Percentiles rank a stretch among this genome's conserved stretches.
Conservation (phyloP, 2,329 filamentous ascomycete genomes). For the Aspergillus floridensis region DNA sequence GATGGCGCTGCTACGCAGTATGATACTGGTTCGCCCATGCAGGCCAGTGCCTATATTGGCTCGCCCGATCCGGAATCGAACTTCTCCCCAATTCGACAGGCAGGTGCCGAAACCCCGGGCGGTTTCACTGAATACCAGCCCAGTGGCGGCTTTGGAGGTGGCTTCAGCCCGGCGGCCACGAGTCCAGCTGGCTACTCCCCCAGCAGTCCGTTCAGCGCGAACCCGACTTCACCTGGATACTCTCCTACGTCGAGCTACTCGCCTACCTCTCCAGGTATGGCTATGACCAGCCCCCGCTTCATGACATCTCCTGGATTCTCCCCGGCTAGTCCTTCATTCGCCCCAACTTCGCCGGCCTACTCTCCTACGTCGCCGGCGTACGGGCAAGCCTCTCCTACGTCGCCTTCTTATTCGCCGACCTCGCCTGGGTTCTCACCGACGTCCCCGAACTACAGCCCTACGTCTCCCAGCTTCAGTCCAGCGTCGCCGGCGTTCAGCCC, state of each 20-base stretch:
- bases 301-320: conserved; percentile 55
- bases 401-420: conserved; percentile 53
- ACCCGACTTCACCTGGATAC: conserved; percentile 67
- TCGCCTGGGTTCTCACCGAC: conserved; percentile 58
- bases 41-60: conserved; percentile 60
- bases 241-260: conserved; percentile 65
- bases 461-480: conserved; percentile 56
- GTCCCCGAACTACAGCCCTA: conserved; percentile 60
- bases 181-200: conserved; percentile 65
- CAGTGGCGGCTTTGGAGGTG: conserved; percentile 59
- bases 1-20: conserved; percentile 93
- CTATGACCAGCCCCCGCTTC: conserved; percentile 56
- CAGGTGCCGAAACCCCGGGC: conserved; percentile 59
- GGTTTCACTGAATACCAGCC: conserved; percentile 66
- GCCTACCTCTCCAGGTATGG: conserved; percentile 69
- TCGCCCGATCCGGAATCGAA: conserved; percentile 61
- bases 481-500: conserved; percentile 54
- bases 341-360: conserved; percentile 61
- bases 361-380: conserved; percentile 73
- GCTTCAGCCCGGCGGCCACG: conserved; percentile 64
- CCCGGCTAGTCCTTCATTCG: conserved; percentile 54
- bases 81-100: conserved; percentile 73
- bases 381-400: conserved; percentile 65
- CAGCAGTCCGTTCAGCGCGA: conserved; percentile 73
- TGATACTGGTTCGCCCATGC: conserved; percentile 66